Evolutionary conservation across 164 flowering plant genomes (phyloP).

Genomic region (Saururus chinensis): DNA sequence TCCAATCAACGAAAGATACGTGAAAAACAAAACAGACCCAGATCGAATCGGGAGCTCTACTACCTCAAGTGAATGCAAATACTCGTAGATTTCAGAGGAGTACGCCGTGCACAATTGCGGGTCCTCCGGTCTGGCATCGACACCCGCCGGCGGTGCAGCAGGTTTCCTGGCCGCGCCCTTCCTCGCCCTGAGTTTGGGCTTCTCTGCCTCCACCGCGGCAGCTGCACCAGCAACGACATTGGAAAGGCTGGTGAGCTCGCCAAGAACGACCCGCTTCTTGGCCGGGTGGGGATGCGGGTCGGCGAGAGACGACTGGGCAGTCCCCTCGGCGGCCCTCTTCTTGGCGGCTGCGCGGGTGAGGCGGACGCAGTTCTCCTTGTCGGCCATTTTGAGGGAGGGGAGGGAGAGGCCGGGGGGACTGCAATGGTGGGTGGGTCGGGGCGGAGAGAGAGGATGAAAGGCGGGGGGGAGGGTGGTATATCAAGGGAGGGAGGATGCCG

Average conservation of each 20-base stretch:
- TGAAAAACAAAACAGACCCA: background rate
- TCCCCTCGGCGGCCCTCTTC: slow-evolving; percentile 22
- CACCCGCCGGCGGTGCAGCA: background rate
- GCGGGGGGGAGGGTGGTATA: background rate
- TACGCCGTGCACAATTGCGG: slow-evolving; percentile 19
- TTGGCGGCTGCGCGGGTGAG: slow-evolving; percentile 28
- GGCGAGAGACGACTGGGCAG: slow-evolving; percentile 1
- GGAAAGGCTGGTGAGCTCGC: slow-evolving; percentile 42
- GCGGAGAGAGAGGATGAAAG: background rate
- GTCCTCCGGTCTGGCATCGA: slow-evolving; percentile 11
- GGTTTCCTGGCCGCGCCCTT: background rate
- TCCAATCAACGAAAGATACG: background rate
- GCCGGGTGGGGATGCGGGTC: slow-evolving; percentile 1
- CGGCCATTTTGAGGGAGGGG: too few species aligned
- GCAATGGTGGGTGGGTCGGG: background rate
- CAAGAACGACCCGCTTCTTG: slow-evolving; percentile 39
- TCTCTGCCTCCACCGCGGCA: background rate
- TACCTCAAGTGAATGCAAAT: slow-evolving; percentile 57
- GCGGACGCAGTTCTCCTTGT: slow-evolving; percentile 21
- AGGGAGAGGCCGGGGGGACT: background rate
- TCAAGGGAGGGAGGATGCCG: background rate
- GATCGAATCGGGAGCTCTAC: background rate
- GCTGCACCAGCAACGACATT: slow-evolving; percentile 5
- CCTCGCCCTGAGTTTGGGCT: slow-evolving; percentile 7
- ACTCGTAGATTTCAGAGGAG: slow-evolving; percentile 28